Evolutionary conservation across 768 basidiomycete genomes (phyloP).

Genomic region (Amyloporia xantha): DNA sequence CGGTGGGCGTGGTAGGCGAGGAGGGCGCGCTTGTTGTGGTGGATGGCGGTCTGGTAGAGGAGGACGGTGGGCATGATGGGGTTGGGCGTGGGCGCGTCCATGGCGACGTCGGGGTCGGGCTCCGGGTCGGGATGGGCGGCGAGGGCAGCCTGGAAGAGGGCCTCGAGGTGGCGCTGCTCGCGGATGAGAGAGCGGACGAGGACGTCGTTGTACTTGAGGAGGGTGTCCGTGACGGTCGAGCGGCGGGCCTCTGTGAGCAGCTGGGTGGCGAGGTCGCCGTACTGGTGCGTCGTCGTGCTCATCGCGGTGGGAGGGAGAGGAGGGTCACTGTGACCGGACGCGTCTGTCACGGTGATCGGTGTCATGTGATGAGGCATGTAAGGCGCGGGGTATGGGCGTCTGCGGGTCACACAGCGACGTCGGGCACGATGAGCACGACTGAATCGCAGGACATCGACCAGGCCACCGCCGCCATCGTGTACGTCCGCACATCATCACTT

Average conservation of each 20-base stretch:
- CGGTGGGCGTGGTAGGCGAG: conserved; percentile 90
- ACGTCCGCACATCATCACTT: conserved; percentile 14
- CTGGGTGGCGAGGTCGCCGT: conserved; percentile 81
- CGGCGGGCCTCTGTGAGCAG: conserved; percentile 83
- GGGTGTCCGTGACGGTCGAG: conserved; percentile 74
- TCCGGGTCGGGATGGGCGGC: conserved; percentile 27
- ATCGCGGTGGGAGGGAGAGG: conserved; percentile 17
- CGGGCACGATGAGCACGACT: conserved; percentile 11
- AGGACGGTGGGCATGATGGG: conserved; percentile 53
- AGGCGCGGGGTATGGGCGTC: background rate
- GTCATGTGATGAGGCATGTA: background rate
- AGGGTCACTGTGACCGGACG: background rate
- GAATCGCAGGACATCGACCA: conserved; percentile 43
- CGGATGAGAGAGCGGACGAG: conserved; percentile 82
- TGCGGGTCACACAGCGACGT: background rate
- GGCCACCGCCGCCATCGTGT: conserved; percentile 37
- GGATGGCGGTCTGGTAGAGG: conserved; percentile 83
- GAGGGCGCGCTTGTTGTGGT: conserved; percentile 92
- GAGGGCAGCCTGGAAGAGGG: conserved; percentile 32
- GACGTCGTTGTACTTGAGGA: conserved; percentile 88
- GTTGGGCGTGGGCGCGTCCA: conserved; percentile 45
- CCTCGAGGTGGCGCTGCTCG: conserved; percentile 87
- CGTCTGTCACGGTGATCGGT: background rate
- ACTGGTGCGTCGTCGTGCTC: conserved; percentile 52
- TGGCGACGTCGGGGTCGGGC: conserved; percentile 34